Conservation (phyloP, 257 asterid species). For the Solanum tarapatanum region DNA sequence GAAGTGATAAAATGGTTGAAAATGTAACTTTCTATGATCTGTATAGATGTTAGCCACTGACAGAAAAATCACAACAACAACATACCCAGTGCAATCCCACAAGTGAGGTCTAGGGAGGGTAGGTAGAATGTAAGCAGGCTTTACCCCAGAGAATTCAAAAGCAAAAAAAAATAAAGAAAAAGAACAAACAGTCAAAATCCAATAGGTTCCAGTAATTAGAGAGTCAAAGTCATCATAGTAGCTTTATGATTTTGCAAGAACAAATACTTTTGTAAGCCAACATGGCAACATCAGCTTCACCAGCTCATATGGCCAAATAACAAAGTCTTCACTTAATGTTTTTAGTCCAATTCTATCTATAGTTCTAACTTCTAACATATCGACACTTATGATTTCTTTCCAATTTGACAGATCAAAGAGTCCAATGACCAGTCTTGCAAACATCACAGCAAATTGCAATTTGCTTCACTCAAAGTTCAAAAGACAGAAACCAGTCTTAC, state of each 20-base stretch:
- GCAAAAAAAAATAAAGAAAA: background rate
- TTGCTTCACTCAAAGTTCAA: background rate
- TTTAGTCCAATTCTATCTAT: background rate
- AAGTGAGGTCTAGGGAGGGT: background rate
- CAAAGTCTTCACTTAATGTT: background rate
- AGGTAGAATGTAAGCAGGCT: background rate
- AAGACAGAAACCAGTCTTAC: background rate
- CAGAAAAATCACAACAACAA: background rate
- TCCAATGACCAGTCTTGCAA: background rate
- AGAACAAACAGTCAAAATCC: background rate
- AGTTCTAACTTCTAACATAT: background rate
- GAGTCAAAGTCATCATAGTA: background rate
- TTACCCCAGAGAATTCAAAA: background rate
- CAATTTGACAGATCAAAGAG: background rate
- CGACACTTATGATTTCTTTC: background rate
- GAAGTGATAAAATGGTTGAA: background rate
- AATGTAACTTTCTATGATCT: background rate
- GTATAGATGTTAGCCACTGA: background rate
- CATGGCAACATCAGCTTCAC: background rate
- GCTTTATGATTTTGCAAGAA: background rate
- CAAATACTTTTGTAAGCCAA: background rate
- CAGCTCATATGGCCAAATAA: background rate
- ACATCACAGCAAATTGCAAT: background rate
- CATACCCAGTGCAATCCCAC: background rate
- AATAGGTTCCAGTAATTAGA: background rate